Evolutionary conservation across 2,329 filamentous ascomycete species (phyloP).

Genomic region (Septoria petroselini): DNA sequence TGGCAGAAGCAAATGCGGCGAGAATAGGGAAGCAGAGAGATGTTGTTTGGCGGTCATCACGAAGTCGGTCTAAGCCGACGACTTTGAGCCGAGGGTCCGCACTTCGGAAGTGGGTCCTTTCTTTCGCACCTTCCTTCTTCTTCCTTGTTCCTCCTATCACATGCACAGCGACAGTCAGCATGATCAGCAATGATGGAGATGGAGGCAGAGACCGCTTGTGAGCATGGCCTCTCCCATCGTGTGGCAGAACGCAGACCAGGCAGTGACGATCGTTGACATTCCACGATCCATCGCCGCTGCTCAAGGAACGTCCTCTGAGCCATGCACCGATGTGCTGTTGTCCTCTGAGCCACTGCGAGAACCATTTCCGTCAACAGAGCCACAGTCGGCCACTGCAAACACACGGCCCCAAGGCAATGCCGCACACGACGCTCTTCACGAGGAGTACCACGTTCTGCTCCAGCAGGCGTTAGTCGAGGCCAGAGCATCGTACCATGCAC

Average conservation of each 20-base stretch:
- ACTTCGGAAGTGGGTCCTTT: conserved; percentile 2
- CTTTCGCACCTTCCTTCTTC: background rate
- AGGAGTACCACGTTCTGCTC: conserved; percentile 41
- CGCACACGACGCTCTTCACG: conserved; percentile 37
- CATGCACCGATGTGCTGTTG: conserved; percentile 43
- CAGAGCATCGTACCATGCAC: conserved; percentile 16
- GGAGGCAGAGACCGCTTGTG: background rate
- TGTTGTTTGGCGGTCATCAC: background rate
- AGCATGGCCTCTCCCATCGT: conserved; percentile 44
- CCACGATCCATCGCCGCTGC: conserved; percentile 66
- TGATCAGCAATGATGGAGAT: background rate
- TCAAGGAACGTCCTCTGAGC: conserved; percentile 51
- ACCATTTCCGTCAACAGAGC: conserved; percentile 57
- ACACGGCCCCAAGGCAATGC: conserved; percentile 40
- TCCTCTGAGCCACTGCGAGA: conserved; percentile 46
- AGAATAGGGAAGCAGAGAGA: too few species aligned
- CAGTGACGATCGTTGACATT: conserved; percentile 63
- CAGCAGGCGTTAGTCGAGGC: conserved; percentile 41
- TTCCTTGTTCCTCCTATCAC: conserved; percentile 5
- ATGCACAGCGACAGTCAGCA: background rate
- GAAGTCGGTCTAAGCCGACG: conserved; percentile 11
- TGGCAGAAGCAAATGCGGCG: too few species aligned
- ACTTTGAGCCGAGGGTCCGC: conserved; percentile 12
- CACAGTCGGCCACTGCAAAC: conserved; percentile 49
- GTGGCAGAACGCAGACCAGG: conserved; percentile 51